Base-by-base conservation (phyloP, 2,329 filamentous ascomycete species). In the Penicillium sp. region DNA sequence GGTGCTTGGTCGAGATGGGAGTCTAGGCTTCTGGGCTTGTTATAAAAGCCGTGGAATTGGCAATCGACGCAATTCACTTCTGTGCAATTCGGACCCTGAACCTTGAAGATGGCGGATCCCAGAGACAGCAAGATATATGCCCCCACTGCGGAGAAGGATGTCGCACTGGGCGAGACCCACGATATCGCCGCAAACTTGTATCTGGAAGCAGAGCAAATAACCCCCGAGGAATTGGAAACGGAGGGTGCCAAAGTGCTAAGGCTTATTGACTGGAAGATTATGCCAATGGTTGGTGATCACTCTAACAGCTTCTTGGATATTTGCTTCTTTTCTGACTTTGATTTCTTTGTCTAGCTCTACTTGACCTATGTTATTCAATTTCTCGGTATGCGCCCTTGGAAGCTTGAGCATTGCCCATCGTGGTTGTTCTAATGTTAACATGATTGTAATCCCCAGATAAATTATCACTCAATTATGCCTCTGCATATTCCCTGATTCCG, bases 121-220 rank as follows among this genome's bases (percentile, higher is more conserved):
- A 66, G 64, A 45, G 51, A 66, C 4, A 18, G 46, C 16, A 61
- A 66, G 45, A 44, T 49, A 36, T 46, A 46, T 8, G 44, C 51
- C 11, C 30, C 53, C 43, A 54, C 47, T 19, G 46, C 55, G 48
- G 63, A 63, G 54, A 67, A 64, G 26, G 58, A 61, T 41, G 38
- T 66, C 30, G 52, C 43, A 13, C 41, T 64, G 23, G 66, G 63
- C n/a, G 61, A 61, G 26, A 53, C 63, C 34, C 56, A 59, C 32
- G 76, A 79, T 59, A 78, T 79, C 32, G 76, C 71, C 26, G 76
- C 74, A 5, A 70, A 77, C 19, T 63, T 79, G n/a, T 79, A 75
- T 51, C 67, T 74, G 8, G 76, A 79, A 62, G 73, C 74, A 3
- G 70, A 70, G 32, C 74, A 77, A 35, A 71, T 78, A 34, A 72